Conservation (phyloP, 2,329 filamentous ascomycete genomes). For the Ophiosphaerella herpotricha region DNA sequence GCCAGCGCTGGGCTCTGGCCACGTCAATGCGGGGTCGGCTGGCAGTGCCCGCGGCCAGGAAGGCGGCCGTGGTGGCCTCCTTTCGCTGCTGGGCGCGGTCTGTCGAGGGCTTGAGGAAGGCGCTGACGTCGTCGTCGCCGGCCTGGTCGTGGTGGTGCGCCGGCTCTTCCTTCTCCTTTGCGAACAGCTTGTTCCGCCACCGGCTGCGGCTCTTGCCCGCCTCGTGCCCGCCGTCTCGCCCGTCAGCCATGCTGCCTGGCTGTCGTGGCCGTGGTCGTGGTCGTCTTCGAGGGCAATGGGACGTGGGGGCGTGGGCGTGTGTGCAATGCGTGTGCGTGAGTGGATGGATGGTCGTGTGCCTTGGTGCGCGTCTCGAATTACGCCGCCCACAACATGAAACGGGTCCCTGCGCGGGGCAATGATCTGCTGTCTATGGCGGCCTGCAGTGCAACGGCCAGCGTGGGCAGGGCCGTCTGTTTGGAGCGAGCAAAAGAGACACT, state of each 20-base stretch:
- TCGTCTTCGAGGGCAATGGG: too few species aligned
- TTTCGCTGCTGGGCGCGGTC: constrained; percentile 46
- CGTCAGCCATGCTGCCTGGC: constrained; percentile 37
- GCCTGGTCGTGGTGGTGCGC: constrained; percentile 33
- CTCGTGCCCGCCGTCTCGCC: constrained; percentile 14
- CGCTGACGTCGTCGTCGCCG: constrained; percentile 57
- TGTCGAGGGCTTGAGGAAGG: constrained; percentile 62
- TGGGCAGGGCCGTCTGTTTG: too few species aligned
- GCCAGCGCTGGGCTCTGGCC: constrained; percentile 56
- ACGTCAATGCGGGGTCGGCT: constrained; percentile 54
- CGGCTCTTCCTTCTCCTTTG: constrained; percentile 44
- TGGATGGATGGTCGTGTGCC: constrained; percentile 1
- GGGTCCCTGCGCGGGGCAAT: too few species aligned
- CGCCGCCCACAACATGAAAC: too few species aligned
- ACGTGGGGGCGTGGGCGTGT: neutral
- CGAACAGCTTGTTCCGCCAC: constrained; percentile 59
- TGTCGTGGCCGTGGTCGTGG: neutral
- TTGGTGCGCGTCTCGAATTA: neutral
- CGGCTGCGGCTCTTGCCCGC: constrained; percentile 28
- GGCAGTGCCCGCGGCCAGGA: constrained; percentile 16
- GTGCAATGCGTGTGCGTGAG: neutral
- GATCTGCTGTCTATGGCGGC: too few species aligned
- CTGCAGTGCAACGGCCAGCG: too few species aligned
- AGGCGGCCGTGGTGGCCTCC: constrained; percentile 32
- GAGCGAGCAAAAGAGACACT: too few species aligned